Evolutionary conservation across 805 yeast genomes (phyloP), one percentile per base, ranked within the genome.

Genomic region (Metschnikowia cerradonensis): DNA sequence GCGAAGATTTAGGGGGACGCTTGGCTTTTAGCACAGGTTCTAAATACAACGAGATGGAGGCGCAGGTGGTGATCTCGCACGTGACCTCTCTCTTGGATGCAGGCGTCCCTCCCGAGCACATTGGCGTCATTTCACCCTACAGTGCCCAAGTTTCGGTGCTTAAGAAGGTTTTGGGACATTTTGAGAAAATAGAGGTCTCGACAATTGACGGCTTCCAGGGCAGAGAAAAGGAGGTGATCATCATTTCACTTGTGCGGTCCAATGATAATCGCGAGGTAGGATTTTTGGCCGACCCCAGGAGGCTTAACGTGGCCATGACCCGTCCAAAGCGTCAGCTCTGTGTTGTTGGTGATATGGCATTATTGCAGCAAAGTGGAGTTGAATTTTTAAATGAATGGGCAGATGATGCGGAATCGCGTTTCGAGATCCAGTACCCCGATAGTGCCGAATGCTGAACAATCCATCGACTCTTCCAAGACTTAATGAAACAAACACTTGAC

Each of bases 151-250:
- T 90, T 0, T 65, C 84, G 0, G 61, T 79, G 13, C 57, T 92
- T 31, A 82, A 82, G 54, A 64, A 64, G 3, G 47, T 54, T 17
- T 70, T 68, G 45, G 54, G 51, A 1, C 51, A 50, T n/a, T 45
- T 34, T 8, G 75, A 78, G 0, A 62, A 54, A 2, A 70, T 92
- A 5, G 98, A 92, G 62, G 80, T 91, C 0, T 82, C 96, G 4
- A 89, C 97, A 0, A 92, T 92, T 4, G 99, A 92, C 69, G 97
- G 97, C 1, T 94, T 92, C 61, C 99, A 92, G 71, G 99, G 99
- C 1, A 74, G 97, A 54, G 99, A 92, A 63, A 94, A 92, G 65
- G 95, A 91, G 59, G 85, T 83, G 0, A 90, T 92, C 6, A 76
- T 92, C 1, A 69, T 94, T 11, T 78, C 94, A 1, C 66, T 92